These are phyloP conservation scores for Acacia confusa DNA, from an alignment of 306 rosid species.

Conservation along the genomic window DNA sequence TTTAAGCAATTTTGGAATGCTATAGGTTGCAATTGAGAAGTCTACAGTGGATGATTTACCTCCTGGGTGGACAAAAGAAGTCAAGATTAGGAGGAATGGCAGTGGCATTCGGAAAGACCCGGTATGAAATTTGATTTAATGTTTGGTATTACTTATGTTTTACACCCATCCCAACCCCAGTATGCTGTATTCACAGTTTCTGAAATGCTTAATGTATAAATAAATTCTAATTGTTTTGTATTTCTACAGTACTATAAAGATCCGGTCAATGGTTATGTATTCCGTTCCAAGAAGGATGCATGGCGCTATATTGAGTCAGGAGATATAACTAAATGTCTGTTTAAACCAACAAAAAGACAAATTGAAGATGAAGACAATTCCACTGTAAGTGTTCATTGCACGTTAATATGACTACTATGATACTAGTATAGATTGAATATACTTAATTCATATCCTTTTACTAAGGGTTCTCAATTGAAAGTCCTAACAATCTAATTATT, in stretches of 20 bases:
- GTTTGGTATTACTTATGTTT: slow-evolving; percentile 13
- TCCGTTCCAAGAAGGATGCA: slow-evolving; percentile 52
- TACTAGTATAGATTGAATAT: slow-evolving; percentile 10
- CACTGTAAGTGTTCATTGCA: slow-evolving; percentile 37
- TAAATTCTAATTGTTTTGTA: slow-evolving; percentile 28
- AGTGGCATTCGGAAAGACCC: slow-evolving; percentile 45
- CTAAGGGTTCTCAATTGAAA: slow-evolving; percentile 17
- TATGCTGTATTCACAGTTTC: slow-evolving; percentile 22
- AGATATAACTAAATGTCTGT: slow-evolving; percentile 34
- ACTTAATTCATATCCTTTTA: slow-evolving; percentile 4
- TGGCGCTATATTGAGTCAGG: slow-evolving; percentile 43
- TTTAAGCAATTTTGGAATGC: slow-evolving; percentile 21
- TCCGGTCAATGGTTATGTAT: slow-evolving; percentile 44
- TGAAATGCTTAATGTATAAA: slow-evolving; percentile 13
- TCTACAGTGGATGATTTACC: slow-evolving; percentile 66
- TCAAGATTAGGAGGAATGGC: slow-evolving; percentile 48
- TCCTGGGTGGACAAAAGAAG: slow-evolving; percentile 72
- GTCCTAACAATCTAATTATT: background rate
- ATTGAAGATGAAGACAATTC: slow-evolving; percentile 36
- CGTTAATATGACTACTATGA: slow-evolving; percentile 4
- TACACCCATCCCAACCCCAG: background rate
- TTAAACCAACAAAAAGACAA: slow-evolving; percentile 33
- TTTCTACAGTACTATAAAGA: slow-evolving; percentile 50
- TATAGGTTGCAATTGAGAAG: slow-evolving; percentile 64
- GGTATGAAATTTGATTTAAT: slow-evolving; percentile 40